Evolutionary conservation across 441 rosid species (phyloP).

Genomic region (Capsella rubella): DNA sequence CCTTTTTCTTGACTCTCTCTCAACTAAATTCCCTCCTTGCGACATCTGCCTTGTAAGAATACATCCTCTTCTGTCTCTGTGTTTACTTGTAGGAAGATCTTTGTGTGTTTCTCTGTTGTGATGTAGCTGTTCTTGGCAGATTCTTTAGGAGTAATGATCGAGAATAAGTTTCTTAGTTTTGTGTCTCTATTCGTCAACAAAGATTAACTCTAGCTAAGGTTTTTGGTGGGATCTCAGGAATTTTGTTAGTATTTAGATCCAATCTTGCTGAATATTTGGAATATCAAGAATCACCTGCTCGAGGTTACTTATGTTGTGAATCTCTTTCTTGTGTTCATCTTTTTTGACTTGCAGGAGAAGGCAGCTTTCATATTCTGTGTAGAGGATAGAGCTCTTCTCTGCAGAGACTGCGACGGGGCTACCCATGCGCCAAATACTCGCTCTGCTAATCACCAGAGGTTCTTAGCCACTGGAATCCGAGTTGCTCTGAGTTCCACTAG

Average conservation of each 20-base stretch:
- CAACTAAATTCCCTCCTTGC: constrained; percentile 68
- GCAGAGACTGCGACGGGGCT: constrained; percentile 68
- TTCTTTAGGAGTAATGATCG: neutral
- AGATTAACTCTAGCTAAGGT: neutral
- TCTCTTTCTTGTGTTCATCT: constrained; percentile 24
- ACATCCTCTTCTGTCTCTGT: neutral
- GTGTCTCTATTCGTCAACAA: too few relatives aligned
- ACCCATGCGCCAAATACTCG: constrained; percentile 66
- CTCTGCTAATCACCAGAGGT: constrained; percentile 77
- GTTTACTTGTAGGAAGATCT: constrained; percentile 4
- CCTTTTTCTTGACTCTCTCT: constrained; percentile 69
- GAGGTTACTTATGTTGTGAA: constrained; percentile 12
- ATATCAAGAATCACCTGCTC: neutral
- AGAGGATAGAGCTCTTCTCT: constrained; percentile 89
- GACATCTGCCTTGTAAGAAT: constrained; percentile 70
- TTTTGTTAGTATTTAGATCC: neutral
- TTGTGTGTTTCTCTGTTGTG: neutral
- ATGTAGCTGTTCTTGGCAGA: constrained; percentile 13
- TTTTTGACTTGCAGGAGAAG: constrained; percentile 64
- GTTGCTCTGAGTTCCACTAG: constrained; percentile 73
- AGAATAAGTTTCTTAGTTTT: neutral
- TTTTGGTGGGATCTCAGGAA: constrained; percentile 6
- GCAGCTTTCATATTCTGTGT: constrained; percentile 87
- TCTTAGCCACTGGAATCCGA: constrained; percentile 77
- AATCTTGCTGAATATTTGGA: neutral